Conservation (phyloP, 768 basidiomycete genomes). For the Xerocomus spinulosus region DNA sequence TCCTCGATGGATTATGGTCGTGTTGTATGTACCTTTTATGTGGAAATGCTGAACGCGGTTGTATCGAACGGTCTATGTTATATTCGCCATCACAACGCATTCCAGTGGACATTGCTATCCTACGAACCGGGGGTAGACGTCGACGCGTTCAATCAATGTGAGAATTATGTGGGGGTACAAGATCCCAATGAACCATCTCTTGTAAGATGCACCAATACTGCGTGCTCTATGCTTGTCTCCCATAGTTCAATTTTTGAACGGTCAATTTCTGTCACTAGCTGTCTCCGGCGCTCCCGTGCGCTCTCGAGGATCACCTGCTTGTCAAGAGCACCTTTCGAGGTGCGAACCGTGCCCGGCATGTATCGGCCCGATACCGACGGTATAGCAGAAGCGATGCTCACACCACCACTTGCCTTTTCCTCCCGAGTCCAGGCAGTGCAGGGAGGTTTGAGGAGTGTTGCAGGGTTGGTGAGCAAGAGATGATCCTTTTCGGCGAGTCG, state of each 20-base stretch:
- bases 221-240: conserved; percentile 70
- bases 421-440: conserved; percentile 7
- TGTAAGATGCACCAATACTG: conserved; percentile 48
- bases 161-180: no score
- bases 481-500: conserved; percentile 1
- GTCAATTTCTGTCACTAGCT: conserved; percentile 52
- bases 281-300: conserved; percentile 50
- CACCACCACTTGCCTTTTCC: conserved; percentile 14
- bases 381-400: neutral
- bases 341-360: neutral
- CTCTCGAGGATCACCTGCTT: conserved; percentile 46
- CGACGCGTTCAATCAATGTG: no score
- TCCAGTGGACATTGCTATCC: no score
- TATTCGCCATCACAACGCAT: no score
- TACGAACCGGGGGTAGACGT: no score
- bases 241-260: conserved; percentile 63
- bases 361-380: neutral
- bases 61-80: no score
- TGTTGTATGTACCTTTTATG: conserved; percentile 22
- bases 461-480: neutral
- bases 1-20: neutral
- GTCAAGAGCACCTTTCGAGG: conserved; percentile 12
- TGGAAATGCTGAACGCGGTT: conserved; percentile 13
- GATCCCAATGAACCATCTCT: conserved; percentile 27
- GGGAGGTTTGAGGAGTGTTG: neutral